Evolutionary conservation across 2,329 filamentous ascomycete genomes (phyloP).

Genomic region (Verticillium zaregamsianum): DNA sequence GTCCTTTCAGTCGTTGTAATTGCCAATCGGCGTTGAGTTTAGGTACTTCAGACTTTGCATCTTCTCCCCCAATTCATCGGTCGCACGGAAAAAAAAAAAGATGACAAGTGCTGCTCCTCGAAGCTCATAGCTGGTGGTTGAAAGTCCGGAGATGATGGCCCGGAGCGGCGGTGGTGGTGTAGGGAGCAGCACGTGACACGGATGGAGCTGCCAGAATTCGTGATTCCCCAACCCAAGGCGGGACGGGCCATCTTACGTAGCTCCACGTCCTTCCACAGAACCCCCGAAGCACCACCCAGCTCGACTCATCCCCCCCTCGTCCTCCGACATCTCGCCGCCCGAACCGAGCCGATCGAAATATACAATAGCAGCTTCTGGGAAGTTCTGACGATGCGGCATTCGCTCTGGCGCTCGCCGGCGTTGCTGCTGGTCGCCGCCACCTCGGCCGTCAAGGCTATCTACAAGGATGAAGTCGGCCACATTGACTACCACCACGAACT

Average conservation of each 20-base stretch:
- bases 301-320: not conserved
- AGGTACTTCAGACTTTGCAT: no score
- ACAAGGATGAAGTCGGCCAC: slow-evolving; percentile 84
- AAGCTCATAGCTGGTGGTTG: no score
- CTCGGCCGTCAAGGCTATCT: slow-evolving; percentile 60
- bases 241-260: slow-evolving; percentile 2
- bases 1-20: no score
- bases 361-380: slow-evolving; percentile 3
- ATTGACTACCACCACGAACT: slow-evolving; percentile 92
- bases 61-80: no score
- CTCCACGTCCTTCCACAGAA: not conserved
- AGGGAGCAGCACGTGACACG: not conserved
- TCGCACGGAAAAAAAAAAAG: no score
- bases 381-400: slow-evolving; percentile 14
- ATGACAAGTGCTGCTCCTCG: no score
- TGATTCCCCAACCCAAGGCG: not conserved
- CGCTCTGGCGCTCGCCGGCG: slow-evolving; percentile 11
- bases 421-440: slow-evolving; percentile 31
- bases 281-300: not conserved
- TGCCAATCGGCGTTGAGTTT: no score
- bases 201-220: not conserved
- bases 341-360: not conserved
- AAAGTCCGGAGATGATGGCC: no score
- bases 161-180: not conserved
- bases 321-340: not conserved